Evolutionary conservation across 2,329 filamentous ascomycete genomes (phyloP).

Genomic region (Hypoxylon rubiginosum): DNA sequence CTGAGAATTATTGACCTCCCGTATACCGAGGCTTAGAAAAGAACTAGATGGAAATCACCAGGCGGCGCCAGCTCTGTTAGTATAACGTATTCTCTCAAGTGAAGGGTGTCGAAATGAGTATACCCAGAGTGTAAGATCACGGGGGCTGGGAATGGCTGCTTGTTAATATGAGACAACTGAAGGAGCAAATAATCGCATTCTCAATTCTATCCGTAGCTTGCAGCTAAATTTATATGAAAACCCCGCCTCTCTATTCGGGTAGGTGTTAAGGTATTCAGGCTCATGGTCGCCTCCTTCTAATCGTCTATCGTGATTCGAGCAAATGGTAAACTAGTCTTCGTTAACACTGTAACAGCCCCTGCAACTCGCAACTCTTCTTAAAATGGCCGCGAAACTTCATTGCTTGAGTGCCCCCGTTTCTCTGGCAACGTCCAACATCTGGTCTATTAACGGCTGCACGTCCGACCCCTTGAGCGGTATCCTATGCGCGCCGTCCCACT

Average conservation of each 20-base stretch:
- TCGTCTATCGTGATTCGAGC: not conserved
- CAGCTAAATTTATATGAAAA: not conserved
- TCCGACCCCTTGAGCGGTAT: conserved; percentile 77
- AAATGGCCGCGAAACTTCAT: not conserved
- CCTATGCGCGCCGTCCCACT: conserved; percentile 81
- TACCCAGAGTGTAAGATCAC: no score
- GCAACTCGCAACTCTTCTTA: not conserved
- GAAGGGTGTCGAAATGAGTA: no score
- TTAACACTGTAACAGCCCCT: not conserved
- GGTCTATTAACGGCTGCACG: conserved; percentile 68
- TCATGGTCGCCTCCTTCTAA: not conserved
- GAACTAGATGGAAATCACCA: no score
- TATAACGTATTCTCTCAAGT: no score
- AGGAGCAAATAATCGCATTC: no score
- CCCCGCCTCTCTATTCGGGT: not conserved
- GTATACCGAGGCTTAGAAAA: no score
- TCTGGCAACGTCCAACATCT: conserved; percentile 65
- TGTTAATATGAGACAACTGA: no score
- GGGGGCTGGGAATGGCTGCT: not conserved
- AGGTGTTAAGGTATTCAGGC: not conserved
- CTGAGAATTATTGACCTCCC: no score
- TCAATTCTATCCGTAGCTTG: not conserved
- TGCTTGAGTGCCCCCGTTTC: conserved; percentile 56
- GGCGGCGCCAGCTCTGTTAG: no score
- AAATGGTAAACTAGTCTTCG: not conserved